Conservation (phyloP, 2,329 filamentous ascomycete species). For the Epichloe elymi region DNA sequence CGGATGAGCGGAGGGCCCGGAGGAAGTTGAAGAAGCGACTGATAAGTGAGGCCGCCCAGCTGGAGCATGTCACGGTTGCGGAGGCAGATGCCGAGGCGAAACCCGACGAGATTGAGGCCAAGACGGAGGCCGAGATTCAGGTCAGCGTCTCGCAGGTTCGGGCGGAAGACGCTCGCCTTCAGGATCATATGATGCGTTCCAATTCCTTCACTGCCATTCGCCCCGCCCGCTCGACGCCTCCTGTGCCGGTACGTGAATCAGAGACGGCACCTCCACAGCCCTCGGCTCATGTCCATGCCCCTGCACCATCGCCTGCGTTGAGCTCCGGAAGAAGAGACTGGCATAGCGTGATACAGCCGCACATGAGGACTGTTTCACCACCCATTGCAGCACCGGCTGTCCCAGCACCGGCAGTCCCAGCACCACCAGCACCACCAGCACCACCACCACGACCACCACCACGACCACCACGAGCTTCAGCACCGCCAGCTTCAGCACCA, state of each 20-base stretch:
- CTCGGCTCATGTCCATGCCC: not conserved
- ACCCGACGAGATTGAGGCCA: not conserved
- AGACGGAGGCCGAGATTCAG: not conserved
- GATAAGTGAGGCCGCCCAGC: not conserved
- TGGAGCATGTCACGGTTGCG: not conserved
- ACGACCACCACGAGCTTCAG: not conserved
- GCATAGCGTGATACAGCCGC: conserved; percentile 1
- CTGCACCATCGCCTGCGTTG: not conserved
- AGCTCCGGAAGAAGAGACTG: not conserved
- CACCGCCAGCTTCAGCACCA: not conserved
- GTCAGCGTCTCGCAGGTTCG: not conserved
- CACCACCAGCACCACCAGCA: not conserved
- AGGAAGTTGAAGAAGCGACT: not conserved
- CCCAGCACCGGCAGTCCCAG: not conserved
- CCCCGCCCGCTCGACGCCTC: not conserved
- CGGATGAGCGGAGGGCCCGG: not conserved
- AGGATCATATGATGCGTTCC: not conserved
- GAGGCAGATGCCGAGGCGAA: not conserved
- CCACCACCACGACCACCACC: not conserved
- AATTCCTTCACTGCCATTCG: not conserved
- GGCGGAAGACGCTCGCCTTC: not conserved
- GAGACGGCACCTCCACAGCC: not conserved
- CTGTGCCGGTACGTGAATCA: not conserved
- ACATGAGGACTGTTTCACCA: not conserved
- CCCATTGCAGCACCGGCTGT: not conserved